Evolutionary conservation across 2,329 filamentous ascomycete species (phyloP).

Genomic region (Diaporthe aspalathi): DNA sequence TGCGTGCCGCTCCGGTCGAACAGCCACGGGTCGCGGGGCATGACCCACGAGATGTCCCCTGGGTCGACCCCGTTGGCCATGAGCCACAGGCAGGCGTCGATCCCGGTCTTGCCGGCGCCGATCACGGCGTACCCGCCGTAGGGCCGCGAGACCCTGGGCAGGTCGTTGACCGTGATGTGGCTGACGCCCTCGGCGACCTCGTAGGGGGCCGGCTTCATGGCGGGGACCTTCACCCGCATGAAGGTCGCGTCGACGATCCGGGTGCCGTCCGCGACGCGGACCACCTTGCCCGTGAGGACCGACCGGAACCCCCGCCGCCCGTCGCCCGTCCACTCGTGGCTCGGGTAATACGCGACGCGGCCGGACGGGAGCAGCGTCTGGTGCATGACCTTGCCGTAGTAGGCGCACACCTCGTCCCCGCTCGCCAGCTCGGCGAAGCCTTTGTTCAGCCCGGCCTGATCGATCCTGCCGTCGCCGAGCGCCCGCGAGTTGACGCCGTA

Average conservation of each 20-base stretch:
- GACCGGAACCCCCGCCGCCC: neutral
- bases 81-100: neutral
- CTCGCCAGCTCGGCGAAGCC: neutral
- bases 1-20: no score
- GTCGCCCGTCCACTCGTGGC: neutral
- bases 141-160: neutral
- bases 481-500: conserved; percentile 5
- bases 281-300: neutral
- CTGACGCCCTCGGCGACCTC: neutral
- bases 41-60: conserved; percentile 3
- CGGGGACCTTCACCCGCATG: neutral
- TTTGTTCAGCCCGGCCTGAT: neutral
- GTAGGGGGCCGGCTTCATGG: neutral
- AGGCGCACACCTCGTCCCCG: neutral
- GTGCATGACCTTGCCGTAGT: conserved; percentile 1
- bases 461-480: neutral
- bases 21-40: neutral
- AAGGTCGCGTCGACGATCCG: neutral
- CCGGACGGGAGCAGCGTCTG: conserved; percentile 1
- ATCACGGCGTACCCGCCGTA: neutral
- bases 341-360: conserved; percentile 1
- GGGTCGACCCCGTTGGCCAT: neutral
- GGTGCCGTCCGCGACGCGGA: neutral
- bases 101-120: neutral
- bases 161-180: neutral